Conservation (phyloP, 345 rosid species). For the Chamaenerion angustifolium region DNA sequence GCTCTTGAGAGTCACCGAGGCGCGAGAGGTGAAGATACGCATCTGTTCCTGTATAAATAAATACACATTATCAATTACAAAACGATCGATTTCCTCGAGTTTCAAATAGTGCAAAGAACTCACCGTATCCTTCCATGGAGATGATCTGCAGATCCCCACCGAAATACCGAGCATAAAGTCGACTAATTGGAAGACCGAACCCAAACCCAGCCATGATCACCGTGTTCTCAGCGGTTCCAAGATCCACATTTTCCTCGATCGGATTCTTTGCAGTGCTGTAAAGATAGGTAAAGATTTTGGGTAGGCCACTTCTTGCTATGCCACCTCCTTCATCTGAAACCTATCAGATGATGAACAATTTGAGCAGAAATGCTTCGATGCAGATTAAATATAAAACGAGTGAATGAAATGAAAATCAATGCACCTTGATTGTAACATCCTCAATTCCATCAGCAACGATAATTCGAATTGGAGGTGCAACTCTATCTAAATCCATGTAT, state of each 20-base stretch:
- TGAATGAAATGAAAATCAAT: not conserved
- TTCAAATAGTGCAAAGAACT: conserved; percentile 11
- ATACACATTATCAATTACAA: not conserved
- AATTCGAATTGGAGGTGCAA: conserved; percentile 63
- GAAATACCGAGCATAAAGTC: conserved; percentile 85
- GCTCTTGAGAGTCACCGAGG: conserved; percentile 57
- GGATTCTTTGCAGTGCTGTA: conserved; percentile 92
- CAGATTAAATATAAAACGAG: too few relatives aligned
- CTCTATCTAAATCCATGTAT: conserved; percentile 61
- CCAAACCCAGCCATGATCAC: conserved; percentile 97
- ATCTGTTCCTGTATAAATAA: conserved; percentile 67
- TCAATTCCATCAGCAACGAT: conserved; percentile 91
- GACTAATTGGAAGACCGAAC: conserved; percentile 87
- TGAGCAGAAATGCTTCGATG: too few relatives aligned
- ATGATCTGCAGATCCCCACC: conserved; percentile 95
- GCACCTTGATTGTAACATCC: conserved; percentile 91
- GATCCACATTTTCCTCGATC: conserved; percentile 49
- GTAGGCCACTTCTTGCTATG: conserved; percentile 90
- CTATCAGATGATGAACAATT: conserved; percentile 12
- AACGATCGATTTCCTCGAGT: too few relatives aligned
- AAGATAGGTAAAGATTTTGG: conserved; percentile 89
- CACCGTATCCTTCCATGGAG: conserved; percentile 99
- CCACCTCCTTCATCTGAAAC: conserved; percentile 99
- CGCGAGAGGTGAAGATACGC: conserved; percentile 66
- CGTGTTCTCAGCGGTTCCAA: conserved; percentile 44